phyloP scores from a whole-genome alignment of 345 rosid genomes.

The Citrus trifoliata region DNA sequence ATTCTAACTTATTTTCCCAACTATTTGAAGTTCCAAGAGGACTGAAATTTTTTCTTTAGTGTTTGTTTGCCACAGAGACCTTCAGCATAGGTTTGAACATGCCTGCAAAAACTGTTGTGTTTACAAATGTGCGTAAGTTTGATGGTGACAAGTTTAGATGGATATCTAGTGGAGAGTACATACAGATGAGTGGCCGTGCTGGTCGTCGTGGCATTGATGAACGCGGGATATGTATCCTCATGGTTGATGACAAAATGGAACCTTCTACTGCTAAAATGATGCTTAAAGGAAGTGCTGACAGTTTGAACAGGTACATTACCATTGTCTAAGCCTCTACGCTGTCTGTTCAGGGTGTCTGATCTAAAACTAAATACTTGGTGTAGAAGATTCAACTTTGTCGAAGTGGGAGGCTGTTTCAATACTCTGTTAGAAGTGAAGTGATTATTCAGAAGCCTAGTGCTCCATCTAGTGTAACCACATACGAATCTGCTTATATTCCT shows the following conservation, averaged over 20 bases:
- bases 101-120: slow-evolving; percentile 99
- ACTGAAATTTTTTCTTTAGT: slow-evolving; percentile 44
- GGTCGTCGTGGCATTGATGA: slow-evolving; percentile 99
- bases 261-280: slow-evolving; percentile 90
- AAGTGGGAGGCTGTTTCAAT: background rate
- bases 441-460: background rate
- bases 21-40: slow-evolving; percentile 13
- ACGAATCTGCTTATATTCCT: background rate
- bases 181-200: slow-evolving; percentile 99
- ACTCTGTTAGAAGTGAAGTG: background rate
- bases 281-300: slow-evolving; percentile 96
- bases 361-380: background rate
- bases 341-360: background rate
- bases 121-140: slow-evolving; percentile 96
- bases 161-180: slow-evolving; percentile 97
- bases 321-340: background rate
- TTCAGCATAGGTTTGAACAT: slow-evolving; percentile 98
- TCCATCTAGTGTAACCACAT: background rate
- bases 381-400: background rate
- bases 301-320: slow-evolving; percentile 82
- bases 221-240: slow-evolving; percentile 90
- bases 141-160: slow-evolving; percentile 99
- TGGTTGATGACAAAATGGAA: slow-evolving; percentile 96
- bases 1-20: background rate
- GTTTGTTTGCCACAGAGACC: slow-evolving; percentile 99